These are phyloP conservation scores for Fremontodendron californicum DNA, from an alignment of 345 rosid genomes.

Conservation along the genomic window DNA sequence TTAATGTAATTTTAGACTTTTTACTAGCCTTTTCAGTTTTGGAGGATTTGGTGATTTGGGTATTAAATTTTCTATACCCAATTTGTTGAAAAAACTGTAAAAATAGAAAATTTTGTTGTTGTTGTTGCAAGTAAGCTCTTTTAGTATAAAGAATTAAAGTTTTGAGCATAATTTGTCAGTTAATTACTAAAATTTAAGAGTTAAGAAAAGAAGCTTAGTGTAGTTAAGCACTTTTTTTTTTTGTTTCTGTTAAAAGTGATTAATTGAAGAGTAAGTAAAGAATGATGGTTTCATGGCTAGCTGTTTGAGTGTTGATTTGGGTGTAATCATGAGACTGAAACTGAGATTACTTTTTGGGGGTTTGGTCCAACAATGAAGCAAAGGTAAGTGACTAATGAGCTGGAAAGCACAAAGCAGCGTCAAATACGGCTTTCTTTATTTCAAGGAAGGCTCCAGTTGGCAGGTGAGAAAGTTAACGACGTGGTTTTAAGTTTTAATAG, in stretches of 20 bases:
- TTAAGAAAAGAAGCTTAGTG: background rate
- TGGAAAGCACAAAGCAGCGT: constrained; percentile 23
- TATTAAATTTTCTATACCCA: background rate
- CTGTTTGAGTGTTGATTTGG: background rate
- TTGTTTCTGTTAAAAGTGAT: too few relatives aligned
- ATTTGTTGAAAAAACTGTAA: constrained; percentile 27
- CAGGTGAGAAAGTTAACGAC: background rate
- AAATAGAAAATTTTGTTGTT: constrained; percentile 3
- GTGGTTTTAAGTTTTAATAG: background rate
- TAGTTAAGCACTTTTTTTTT: background rate
- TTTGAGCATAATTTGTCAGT: background rate
- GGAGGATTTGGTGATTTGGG: background rate
- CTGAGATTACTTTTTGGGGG: background rate
- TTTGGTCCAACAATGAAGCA: constrained; percentile 15
- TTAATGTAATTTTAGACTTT: background rate
- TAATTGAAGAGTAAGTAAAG: constrained; percentile 33
- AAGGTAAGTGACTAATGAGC: constrained; percentile 13
- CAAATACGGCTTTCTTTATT: background rate
- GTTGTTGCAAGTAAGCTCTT: background rate
- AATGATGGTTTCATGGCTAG: background rate
- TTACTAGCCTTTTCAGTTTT: background rate
- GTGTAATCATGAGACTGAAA: background rate
- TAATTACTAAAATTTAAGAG: background rate
- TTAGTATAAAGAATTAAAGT: background rate
- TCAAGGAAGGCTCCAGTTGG: background rate